A percentile compares a stretch with the other conserved stretches of the same genome.
Evolutionary conservation across 2,329 filamentous ascomycete genomes (phyloP).

Genomic region (Phyllosticta citribraziliensis): DNA sequence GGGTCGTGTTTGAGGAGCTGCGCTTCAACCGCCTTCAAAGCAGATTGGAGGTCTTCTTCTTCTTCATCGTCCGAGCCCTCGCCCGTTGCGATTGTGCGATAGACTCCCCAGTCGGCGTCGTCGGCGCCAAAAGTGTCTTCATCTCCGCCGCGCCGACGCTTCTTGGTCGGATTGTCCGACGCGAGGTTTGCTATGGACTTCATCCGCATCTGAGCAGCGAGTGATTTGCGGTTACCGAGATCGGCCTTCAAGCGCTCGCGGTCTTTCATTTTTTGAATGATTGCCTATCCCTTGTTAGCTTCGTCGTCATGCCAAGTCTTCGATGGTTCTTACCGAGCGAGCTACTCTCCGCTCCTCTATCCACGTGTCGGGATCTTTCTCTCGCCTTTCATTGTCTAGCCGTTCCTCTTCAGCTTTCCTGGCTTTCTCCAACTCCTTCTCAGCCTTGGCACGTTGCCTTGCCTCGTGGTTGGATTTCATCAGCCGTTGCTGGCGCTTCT

Average conservation of each 20-base stretch:
- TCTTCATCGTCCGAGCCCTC: constrained; percentile 78
- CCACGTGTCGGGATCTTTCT: constrained; percentile 79
- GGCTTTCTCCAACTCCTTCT: constrained; percentile 89
- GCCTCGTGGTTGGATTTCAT: constrained; percentile 95
- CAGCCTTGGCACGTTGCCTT: constrained; percentile 82
- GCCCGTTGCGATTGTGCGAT: constrained; percentile 81
- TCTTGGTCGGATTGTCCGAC: constrained; percentile 73
- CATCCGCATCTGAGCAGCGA: constrained; percentile 95
- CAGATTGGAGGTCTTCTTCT: constrained; percentile 71
- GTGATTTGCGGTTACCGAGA: constrained; percentile 89
- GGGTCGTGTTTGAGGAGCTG: constrained; percentile 82
- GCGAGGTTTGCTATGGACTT: constrained; percentile 95
- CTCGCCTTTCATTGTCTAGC: constrained; percentile 70
- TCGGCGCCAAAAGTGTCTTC: constrained; percentile 96
- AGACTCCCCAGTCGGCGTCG: constrained; percentile 96
- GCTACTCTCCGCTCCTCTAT: constrained; percentile 70
- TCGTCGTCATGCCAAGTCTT: constrained; percentile 1
- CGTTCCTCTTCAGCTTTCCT: constrained; percentile 74
- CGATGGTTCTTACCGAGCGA: constrained; percentile 40
- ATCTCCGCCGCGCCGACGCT: constrained; percentile 75
- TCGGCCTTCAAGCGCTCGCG: constrained; percentile 88
- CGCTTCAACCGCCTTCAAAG: constrained; percentile 67
- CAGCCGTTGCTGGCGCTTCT: constrained; percentile 84
- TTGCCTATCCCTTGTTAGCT: constrained; percentile 35
- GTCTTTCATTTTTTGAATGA: constrained; percentile 81